These are phyloP conservation scores for Pueraria montana DNA, from an alignment of 306 rosid species.

Conservation along the genomic window DNA sequence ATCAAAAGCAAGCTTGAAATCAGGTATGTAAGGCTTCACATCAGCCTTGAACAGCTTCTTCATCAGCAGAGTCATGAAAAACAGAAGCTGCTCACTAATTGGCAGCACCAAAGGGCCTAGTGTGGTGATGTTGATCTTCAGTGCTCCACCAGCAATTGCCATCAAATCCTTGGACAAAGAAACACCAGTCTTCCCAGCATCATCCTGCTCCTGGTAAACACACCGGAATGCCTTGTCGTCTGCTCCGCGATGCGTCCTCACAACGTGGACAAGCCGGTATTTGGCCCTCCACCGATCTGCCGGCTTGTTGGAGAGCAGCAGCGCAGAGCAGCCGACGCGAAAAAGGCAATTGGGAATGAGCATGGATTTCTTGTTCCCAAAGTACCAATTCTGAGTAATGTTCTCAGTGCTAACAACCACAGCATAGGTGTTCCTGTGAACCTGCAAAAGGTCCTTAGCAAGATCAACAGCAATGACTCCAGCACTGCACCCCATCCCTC, in stretches of 20 bases:
- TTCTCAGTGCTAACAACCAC: slow-evolving; percentile 83
- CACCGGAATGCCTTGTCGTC: slow-evolving; percentile 82
- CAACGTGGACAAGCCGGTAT: slow-evolving; percentile 73
- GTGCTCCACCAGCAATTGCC: slow-evolving; percentile 85
- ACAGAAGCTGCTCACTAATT: slow-evolving; percentile 82
- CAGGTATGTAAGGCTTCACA: slow-evolving; percentile 80
- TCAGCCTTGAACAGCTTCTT: slow-evolving; percentile 62
- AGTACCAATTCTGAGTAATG: slow-evolving; percentile 81
- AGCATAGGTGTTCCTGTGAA: slow-evolving; percentile 78
- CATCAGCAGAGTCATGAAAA: slow-evolving; percentile 66
- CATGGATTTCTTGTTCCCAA: slow-evolving; percentile 83
- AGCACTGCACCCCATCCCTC: slow-evolving; percentile 89
- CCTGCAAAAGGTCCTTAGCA: slow-evolving; percentile 72
- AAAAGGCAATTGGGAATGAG: slow-evolving; percentile 81
- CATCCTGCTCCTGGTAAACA: slow-evolving; percentile 81
- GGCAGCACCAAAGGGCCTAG: slow-evolving; percentile 86
- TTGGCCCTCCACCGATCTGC: slow-evolving; percentile 66
- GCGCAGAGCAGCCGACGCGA: slow-evolving; percentile 70
- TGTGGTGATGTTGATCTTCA: slow-evolving; percentile 76
- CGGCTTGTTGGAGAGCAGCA: slow-evolving; percentile 67
- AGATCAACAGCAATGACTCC: slow-evolving; percentile 84
- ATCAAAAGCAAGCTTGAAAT: slow-evolving; percentile 81
- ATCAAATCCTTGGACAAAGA: slow-evolving; percentile 80
- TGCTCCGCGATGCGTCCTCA: slow-evolving; percentile 77
- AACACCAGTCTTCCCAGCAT: slow-evolving; percentile 76